A percentile compares a stretch with the other conserved stretches of the same genome.
phyloP scores from a whole-genome alignment of 495 filamentous ascomycete genomes.

The Penicillium samsonianum region DNA sequence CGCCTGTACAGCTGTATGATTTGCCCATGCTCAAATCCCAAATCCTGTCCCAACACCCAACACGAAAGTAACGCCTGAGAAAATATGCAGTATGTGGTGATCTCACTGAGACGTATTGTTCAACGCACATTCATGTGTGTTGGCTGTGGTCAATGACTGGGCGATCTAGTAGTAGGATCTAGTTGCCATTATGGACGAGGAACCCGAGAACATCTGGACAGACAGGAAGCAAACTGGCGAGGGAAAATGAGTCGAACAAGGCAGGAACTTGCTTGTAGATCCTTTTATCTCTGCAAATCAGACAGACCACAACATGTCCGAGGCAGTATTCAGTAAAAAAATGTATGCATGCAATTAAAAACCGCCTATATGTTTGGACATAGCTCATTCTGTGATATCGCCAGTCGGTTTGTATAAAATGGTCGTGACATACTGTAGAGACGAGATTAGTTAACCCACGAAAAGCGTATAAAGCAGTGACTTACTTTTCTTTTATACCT shows the following conservation, averaged over 20 bases:
- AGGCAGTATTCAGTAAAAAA: slow-evolving; percentile 9
- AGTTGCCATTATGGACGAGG: neutral
- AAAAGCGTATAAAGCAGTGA: neutral
- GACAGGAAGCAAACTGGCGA: neutral
- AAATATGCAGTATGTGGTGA: slow-evolving; percentile 9
- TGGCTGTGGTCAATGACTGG: neutral
- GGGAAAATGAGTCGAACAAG: neutral
- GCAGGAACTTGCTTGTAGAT: neutral
- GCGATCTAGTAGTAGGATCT: neutral
- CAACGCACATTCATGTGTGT: neutral
- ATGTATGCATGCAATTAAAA: slow-evolving; percentile 14
- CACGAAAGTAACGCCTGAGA: slow-evolving; percentile 9
- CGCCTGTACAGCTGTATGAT: slow-evolving; percentile 2
- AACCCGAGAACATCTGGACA: neutral
- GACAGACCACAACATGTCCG: slow-evolving; percentile 1
- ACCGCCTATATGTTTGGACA: slow-evolving; percentile 1
- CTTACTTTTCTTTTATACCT: slow-evolving; percentile 93
- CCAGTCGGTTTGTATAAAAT: slow-evolving; percentile 94
- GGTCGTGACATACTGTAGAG: slow-evolving; percentile 84
- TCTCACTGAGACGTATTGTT: neutral
- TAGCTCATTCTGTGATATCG: slow-evolving; percentile 39
- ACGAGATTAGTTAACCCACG: slow-evolving; percentile 17
- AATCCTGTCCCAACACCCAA: neutral
- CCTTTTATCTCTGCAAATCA: neutral
- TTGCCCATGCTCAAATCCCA: slow-evolving; percentile 1